These are phyloP conservation scores for Zelonia costaricensis DNA, from an alignment of 208 protist species.

Conservation along the genomic window DNA sequence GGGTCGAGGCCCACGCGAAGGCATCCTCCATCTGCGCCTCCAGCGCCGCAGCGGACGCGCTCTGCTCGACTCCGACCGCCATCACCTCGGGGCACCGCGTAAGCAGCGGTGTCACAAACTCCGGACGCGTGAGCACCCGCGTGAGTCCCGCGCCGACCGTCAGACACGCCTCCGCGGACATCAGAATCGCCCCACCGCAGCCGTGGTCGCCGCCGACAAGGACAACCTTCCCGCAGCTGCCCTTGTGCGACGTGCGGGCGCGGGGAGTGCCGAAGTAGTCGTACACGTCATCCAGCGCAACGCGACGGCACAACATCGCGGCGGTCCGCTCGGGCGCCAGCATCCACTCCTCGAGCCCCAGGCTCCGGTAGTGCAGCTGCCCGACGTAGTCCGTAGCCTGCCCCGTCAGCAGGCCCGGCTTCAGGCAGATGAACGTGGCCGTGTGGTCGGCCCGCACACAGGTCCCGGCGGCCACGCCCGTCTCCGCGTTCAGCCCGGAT, in stretches of 20 bases:
- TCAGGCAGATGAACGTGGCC: conserved; percentile 79
- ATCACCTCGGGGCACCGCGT: conserved; percentile 84
- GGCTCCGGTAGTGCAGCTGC: conserved; percentile 67
- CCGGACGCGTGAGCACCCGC: conserved; percentile 56
- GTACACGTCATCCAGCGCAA: conserved; percentile 42
- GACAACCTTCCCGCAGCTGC: conserved; percentile 57
- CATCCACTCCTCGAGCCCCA: conserved; percentile 67
- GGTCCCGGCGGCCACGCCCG: conserved; percentile 48
- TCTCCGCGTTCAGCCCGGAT: conserved; percentile 84
- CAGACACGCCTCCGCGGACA: conserved; percentile 78
- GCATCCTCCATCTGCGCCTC: conserved; percentile 24
- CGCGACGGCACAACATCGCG: conserved; percentile 41
- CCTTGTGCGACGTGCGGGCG: conserved; percentile 58
- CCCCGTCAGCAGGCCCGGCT: conserved; percentile 81
- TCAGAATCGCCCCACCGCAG: conserved; percentile 74
- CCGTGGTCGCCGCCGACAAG: conserved; percentile 74
- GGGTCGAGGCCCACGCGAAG: conserved; percentile 50
- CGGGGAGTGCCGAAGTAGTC: conserved; percentile 39
- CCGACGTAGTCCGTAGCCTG: conserved; percentile 59
- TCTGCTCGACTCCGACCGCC: conserved; percentile 16
- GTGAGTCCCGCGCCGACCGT: conserved; percentile 61
- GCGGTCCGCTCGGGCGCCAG: conserved; percentile 15
- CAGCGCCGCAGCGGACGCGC: background rate
- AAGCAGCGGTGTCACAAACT: conserved; percentile 62
- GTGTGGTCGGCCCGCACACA: conserved; percentile 80